phyloP scores from a whole-genome alignment of 2,329 filamentous ascomycete species.

The Cadophora sp. region DNA sequence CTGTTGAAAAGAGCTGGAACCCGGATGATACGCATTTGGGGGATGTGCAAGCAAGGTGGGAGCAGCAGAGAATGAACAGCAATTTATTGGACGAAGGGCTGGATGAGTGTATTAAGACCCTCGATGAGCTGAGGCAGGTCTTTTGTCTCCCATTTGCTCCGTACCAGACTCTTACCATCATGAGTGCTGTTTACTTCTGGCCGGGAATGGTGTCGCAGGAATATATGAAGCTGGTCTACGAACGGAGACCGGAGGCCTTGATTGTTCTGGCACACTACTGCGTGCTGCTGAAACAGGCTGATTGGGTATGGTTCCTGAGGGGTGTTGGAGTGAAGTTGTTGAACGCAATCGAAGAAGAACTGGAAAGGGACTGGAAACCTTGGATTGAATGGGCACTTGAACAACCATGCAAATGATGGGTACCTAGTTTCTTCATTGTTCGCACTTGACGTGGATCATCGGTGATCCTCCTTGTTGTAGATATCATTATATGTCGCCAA shows the following conservation, averaged over 20 bases:
- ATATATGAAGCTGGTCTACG: conserved; percentile 28
- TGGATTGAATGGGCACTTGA: conserved; percentile 34
- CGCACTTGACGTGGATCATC: neutral
- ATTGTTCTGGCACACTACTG: conserved; percentile 33
- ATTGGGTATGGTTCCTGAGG: conserved; percentile 30
- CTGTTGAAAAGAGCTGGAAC: conserved; percentile 16
- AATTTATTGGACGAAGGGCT: conserved; percentile 11
- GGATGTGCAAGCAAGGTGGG: conserved; percentile 22
- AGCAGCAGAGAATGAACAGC: neutral
- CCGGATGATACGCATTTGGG: conserved; percentile 30
- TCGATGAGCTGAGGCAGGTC: conserved; percentile 27
- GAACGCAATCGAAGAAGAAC: conserved; percentile 19
- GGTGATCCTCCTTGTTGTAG: conserved; percentile 36
- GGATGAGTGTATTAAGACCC: conserved; percentile 10
- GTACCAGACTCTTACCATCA: conserved; percentile 16
- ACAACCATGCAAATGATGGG: conserved; percentile 21
- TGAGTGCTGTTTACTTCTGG: conserved; percentile 27
- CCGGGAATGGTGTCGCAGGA: conserved; percentile 25
- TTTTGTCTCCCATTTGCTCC: conserved; percentile 20
- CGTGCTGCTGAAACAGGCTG: conserved; percentile 29
- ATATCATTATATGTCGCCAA: conserved; percentile 45
- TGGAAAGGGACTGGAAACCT: conserved; percentile 21
- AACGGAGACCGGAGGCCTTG: conserved; percentile 37
- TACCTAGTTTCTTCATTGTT: neutral
- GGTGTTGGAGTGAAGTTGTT: conserved; percentile 28